These are phyloP conservation scores for Leccinum variicolor DNA, from an alignment of 768 basidiomycete species.

Conservation along the genomic window DNA sequence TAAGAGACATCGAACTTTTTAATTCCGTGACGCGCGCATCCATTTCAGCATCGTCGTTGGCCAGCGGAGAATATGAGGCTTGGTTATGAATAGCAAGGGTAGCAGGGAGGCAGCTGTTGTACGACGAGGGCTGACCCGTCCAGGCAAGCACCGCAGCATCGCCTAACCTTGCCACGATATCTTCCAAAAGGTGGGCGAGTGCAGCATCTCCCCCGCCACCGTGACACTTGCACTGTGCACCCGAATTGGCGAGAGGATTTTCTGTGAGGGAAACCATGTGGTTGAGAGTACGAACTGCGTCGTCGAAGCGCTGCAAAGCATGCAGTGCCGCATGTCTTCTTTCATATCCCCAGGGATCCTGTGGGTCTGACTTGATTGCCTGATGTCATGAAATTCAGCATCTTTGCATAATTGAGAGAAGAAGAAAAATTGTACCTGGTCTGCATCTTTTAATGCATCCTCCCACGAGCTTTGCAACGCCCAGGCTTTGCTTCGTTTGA, in stretches of 20 bases:
- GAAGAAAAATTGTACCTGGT: not conserved
- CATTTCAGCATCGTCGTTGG: not conserved
- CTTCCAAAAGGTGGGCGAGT: constrained; percentile 9
- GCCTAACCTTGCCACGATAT: constrained; percentile 4
- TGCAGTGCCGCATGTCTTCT: not conserved
- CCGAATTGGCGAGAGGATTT: not conserved
- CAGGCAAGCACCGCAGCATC: constrained; percentile 6
- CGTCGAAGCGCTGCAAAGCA: not conserved
- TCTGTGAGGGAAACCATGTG: not conserved
- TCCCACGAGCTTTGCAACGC: not conserved
- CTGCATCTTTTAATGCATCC: constrained; percentile 8
- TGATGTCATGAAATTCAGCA: not conserved
- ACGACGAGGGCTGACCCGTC: constrained; percentile 5
- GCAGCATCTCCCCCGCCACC: constrained; percentile 5
- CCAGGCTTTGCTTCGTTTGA: constrained; percentile 4
- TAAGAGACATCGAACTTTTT: not conserved
- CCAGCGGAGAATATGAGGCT: not conserved
- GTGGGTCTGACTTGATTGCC: constrained; percentile 1
- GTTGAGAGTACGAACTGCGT: not conserved
- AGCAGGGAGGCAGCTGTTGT: constrained; percentile 12
- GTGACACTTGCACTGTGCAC: not conserved
- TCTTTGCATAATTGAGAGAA: too few relatives aligned
- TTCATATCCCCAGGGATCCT: not conserved
- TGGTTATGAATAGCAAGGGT: not conserved
- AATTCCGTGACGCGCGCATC: not conserved